A percentile compares a stretch with the other conserved stretches of the same genome.
phyloP scores from a whole-genome alignment of 352 stramenopile species.

The Globisporangium lucens region DNA sequence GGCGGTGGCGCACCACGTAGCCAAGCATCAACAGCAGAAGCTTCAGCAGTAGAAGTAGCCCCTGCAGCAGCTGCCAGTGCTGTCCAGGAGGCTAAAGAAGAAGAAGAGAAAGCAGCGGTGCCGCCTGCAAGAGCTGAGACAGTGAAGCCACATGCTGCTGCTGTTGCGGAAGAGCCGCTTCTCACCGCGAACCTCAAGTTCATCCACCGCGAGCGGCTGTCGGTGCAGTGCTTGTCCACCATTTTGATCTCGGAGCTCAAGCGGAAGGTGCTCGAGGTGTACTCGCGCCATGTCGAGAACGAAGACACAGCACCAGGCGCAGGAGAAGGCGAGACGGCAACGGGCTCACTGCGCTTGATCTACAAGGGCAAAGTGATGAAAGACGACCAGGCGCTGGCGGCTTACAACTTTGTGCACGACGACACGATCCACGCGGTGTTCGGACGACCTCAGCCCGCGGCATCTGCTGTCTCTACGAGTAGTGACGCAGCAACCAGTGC shows the following conservation, averaged over 20 bases:
- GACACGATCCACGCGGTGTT: slow-evolving; percentile 48
- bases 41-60: neutral
- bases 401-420: slow-evolving; percentile 30
- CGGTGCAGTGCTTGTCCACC: slow-evolving; percentile 16
- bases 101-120: slow-evolving; percentile 9
- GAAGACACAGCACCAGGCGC: neutral
- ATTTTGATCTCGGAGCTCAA: slow-evolving; percentile 32
- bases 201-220: slow-evolving; percentile 30
- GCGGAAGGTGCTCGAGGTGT: slow-evolving; percentile 15
- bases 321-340: neutral
- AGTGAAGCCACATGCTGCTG: neutral
- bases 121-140: neutral
- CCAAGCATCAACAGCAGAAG: neutral
- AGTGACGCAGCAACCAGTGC: neutral
- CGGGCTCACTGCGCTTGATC: slow-evolving; percentile 30
- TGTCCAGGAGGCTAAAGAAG: neutral
- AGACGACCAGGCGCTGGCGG: slow-evolving; percentile 28
- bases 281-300: slow-evolving; percentile 2
- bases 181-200: slow-evolving; percentile 44
- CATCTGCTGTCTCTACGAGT: neutral
- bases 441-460: slow-evolving; percentile 12
- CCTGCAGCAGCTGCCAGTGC: neutral
- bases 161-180: neutral
- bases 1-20: neutral
- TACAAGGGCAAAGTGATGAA: slow-evolving; percentile 57